A percentile compares a stretch with the other conserved stretches of the same genome.
These are phyloP conservation scores for Trametes versicolor DNA, from an alignment of 1,284 basidiomycete genomes.

Conservation along the genomic window DNA sequence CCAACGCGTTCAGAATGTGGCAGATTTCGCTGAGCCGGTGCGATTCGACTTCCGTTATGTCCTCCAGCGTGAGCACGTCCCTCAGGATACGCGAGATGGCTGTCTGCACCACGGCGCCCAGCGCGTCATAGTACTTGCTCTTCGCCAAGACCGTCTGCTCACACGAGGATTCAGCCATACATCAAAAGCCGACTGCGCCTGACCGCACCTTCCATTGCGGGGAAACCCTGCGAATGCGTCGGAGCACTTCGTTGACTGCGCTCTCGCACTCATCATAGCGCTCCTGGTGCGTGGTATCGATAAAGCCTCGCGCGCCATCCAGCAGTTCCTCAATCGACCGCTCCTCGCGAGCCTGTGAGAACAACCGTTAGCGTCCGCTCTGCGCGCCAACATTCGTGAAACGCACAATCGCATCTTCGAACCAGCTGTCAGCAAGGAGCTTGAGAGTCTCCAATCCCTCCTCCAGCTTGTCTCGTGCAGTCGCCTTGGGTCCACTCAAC, in stretches of 20 bases:
- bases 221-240: slow-evolving; percentile 72
- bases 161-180: slow-evolving; percentile 2
- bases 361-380: slow-evolving; percentile 6
- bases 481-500: slow-evolving; percentile 37
- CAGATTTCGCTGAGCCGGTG: slow-evolving; percentile 86
- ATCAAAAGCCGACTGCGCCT: neutral
- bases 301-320: slow-evolving; percentile 76
- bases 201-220: slow-evolving; percentile 77
- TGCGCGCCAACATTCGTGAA: slow-evolving; percentile 7
- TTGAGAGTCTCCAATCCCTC: slow-evolving; percentile 61
- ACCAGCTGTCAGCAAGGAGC: slow-evolving; percentile 71
- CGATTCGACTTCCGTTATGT: slow-evolving; percentile 94
- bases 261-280: slow-evolving; percentile 82
- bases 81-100: slow-evolving; percentile 76
- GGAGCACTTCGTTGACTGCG: slow-evolving; percentile 73
- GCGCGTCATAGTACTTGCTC: slow-evolving; percentile 71
- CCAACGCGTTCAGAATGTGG: slow-evolving; percentile 80
- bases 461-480: slow-evolving; percentile 55
- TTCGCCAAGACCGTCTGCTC: slow-evolving; percentile 65
- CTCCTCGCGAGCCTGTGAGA: slow-evolving; percentile 53
- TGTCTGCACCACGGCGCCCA: slow-evolving; percentile 83
- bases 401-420: slow-evolving; percentile 73
- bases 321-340: slow-evolving; percentile 57
- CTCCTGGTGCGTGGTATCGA: slow-evolving; percentile 77
- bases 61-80: slow-evolving; percentile 82